These are phyloP conservation scores for Pythium pectinolyticum DNA, from an alignment of 352 stramenopile species.

Conservation along the genomic window DNA sequence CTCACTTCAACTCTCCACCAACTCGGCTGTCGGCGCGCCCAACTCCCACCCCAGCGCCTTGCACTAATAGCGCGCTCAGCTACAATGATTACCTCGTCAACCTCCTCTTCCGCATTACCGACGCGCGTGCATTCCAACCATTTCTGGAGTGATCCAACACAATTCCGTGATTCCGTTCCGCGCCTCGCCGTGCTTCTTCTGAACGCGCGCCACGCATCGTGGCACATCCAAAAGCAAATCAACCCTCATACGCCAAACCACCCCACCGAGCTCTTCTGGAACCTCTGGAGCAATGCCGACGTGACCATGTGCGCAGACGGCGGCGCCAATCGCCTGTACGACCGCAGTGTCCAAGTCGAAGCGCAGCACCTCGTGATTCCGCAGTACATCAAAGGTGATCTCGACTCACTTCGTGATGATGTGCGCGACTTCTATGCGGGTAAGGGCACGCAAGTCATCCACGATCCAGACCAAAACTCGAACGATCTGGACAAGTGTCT, in stretches of 20 bases:
- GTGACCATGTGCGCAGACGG: slow-evolving; percentile 93
- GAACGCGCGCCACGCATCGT: slow-evolving; percentile 50
- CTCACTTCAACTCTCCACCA: not conserved
- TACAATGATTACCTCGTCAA: slow-evolving; percentile 7
- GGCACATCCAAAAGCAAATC: slow-evolving; percentile 34
- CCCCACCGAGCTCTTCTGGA: slow-evolving; percentile 59
- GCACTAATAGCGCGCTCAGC: not conserved
- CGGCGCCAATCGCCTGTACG: slow-evolving; percentile 93
- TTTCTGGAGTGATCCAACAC: slow-evolving; percentile 51
- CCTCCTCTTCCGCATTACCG: slow-evolving; percentile 11
- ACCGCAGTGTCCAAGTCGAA: slow-evolving; percentile 48
- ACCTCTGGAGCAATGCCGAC: slow-evolving; percentile 61
- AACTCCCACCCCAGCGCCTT: not conserved
- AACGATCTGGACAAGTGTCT: slow-evolving; percentile 96
- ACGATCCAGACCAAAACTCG: slow-evolving; percentile 87
- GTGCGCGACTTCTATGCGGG: slow-evolving; percentile 86
- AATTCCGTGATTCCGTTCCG: slow-evolving; percentile 27
- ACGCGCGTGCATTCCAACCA: slow-evolving; percentile 44
- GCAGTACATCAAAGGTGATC: slow-evolving; percentile 93
- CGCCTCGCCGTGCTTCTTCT: slow-evolving; percentile 64
- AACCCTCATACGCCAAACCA: slow-evolving; percentile 26
- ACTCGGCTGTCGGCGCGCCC: no score
- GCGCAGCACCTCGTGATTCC: slow-evolving; percentile 59
- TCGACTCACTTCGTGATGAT: slow-evolving; percentile 91
- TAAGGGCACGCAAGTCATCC: slow-evolving; percentile 61